Evolutionary conservation across 331 rosid species (phyloP).

Genomic region (Malus hybrid): DNA sequence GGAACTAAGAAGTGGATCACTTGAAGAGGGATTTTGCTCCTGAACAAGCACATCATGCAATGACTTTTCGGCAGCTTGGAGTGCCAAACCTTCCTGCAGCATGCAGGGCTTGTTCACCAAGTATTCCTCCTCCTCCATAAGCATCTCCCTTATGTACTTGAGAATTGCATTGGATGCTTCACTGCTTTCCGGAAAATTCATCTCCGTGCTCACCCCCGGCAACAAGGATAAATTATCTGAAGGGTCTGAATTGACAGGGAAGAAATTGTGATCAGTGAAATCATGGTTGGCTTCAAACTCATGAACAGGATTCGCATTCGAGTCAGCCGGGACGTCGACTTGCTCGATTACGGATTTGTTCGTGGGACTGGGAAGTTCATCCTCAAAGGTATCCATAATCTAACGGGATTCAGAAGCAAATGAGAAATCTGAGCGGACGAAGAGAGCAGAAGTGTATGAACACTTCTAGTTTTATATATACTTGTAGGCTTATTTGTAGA

Average conservation of each 20-base stretch:
- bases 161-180: conserved; percentile 44
- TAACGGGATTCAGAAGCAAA: background rate
- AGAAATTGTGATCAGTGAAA: conserved; percentile 13
- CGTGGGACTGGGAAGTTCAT: background rate
- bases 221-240: conserved; percentile 24
- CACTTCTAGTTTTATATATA: too few relatives aligned
- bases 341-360: background rate
- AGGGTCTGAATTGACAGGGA: conserved; percentile 21
- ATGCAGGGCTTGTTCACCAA: conserved; percentile 61
- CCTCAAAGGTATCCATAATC: conserved; percentile 11
- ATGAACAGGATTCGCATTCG: background rate
- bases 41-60: conserved; percentile 62
- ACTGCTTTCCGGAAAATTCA: conserved; percentile 21
- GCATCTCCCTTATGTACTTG: conserved; percentile 61
- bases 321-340: background rate
- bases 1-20: background rate
- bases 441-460: too few relatives aligned
- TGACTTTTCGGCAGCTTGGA: conserved; percentile 83
- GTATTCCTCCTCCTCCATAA: conserved; percentile 48
- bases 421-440: background rate
- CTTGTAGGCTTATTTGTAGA: too few relatives aligned
- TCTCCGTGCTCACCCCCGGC: conserved; percentile 28
- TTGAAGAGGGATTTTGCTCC: conserved; percentile 30
- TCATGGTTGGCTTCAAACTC: background rate
- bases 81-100: conserved; percentile 70